A percentile compares a stretch with the other conserved stretches of the same genome.
phyloP scores from a whole-genome alignment of 495 filamentous ascomycete genomes.

The Daldinia vernicosa region DNA sequence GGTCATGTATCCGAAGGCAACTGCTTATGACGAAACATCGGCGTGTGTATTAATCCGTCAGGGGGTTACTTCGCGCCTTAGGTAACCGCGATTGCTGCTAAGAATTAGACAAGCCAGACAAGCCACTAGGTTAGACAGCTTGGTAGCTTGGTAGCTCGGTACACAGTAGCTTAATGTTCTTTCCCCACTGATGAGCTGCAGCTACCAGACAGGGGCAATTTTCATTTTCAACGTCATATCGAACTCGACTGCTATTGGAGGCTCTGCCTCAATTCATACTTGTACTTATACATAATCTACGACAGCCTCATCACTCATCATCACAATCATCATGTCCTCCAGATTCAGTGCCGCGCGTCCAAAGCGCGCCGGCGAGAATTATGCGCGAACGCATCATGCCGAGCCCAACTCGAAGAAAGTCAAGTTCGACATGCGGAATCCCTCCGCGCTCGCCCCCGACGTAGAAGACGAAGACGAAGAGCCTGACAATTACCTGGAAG shows the following conservation, averaged over 20 bases:
- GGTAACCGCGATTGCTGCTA: background rate
- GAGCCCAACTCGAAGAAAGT: slow-evolving; percentile 77
- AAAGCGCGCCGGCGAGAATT: slow-evolving; percentile 83
- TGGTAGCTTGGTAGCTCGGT: background rate
- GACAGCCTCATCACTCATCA: background rate
- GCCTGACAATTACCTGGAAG: slow-evolving; percentile 65
- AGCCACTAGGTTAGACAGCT: background rate
- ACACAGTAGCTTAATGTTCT: background rate
- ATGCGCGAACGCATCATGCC: slow-evolving; percentile 74
- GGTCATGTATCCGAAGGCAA: slow-evolving; percentile 23
- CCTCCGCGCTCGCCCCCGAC: slow-evolving; percentile 81
- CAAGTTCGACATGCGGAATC: slow-evolving; percentile 94
- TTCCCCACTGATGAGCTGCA: slow-evolving; percentile 39
- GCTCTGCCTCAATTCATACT: slow-evolving; percentile 6
- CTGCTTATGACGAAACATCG: slow-evolving; percentile 46
- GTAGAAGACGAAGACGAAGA: slow-evolving; percentile 72
- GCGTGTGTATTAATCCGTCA: slow-evolving; percentile 16
- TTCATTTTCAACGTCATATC: slow-evolving; percentile 38
- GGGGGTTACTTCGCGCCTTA: background rate
- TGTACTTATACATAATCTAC: background rate
- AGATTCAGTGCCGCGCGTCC: slow-evolving; percentile 73
- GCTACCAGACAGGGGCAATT: slow-evolving; percentile 40
- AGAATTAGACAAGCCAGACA: background rate
- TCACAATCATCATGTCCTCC: slow-evolving; percentile 63
- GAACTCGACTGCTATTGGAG: slow-evolving; percentile 6